A percentile compares a stretch with the other conserved stretches of the same genome.
Evolutionary conservation across 371 early-diverging fungal genomes (phyloP).

Genomic region (Mucor lusitanicus): DNA sequence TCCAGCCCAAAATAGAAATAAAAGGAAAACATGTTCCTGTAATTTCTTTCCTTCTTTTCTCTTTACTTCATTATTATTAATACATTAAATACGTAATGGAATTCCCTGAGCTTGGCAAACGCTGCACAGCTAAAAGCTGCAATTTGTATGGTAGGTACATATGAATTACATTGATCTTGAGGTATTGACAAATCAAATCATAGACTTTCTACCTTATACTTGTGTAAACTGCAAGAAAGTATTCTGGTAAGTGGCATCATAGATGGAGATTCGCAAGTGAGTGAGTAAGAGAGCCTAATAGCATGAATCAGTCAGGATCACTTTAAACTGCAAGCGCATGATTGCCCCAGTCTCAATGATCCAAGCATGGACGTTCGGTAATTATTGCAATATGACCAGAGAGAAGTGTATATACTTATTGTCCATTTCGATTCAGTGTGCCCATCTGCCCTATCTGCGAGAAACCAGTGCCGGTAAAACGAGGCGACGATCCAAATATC

Average conservation of each 20-base stretch:
- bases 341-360: constrained; percentile 49
- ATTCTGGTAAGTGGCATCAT: constrained; percentile 45
- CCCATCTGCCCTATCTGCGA: constrained; percentile 68
- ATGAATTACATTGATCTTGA: background rate
- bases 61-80: constrained; percentile 2
- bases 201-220: constrained; percentile 63
- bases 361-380: constrained; percentile 53
- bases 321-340: constrained; percentile 58
- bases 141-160: constrained; percentile 39
- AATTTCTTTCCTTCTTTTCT: background rate
- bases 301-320: constrained; percentile 54
- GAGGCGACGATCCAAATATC: constrained; percentile 66
- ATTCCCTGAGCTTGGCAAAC: constrained; percentile 57
- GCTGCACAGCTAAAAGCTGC: constrained; percentile 52
- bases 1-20: background rate
- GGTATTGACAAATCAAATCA: background rate
- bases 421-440: constrained; percentile 32
- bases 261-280: background rate
- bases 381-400: background rate
- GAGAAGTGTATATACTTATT: background rate
- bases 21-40: background rate
- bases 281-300: background rate
- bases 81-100: constrained; percentile 34
- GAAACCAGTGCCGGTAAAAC: constrained; percentile 63
- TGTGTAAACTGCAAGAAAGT: constrained; percentile 59